Percentiles rank a stretch among this genome's conserved stretches.
Conservation (phyloP, 2,329 filamentous ascomycete genomes). For the Pseudofabraea citricarpa region DNA sequence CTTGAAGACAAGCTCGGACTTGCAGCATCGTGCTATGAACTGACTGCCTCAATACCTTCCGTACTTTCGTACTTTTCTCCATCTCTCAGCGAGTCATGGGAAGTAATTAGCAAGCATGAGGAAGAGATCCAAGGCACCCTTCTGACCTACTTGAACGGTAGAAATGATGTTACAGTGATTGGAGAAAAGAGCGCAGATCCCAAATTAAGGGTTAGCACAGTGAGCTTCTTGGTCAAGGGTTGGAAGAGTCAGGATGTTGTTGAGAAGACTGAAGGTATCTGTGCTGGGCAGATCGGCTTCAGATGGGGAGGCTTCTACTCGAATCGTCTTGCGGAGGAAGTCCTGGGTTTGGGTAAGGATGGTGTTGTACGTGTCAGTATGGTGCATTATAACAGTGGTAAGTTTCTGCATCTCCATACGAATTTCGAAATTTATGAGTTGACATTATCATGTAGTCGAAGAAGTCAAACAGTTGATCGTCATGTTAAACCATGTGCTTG, state of each 20-base stretch:
- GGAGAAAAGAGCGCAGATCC: constrained; percentile 48
- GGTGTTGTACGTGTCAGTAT: constrained; percentile 67
- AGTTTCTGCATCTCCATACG: no score
- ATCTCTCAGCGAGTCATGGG: constrained; percentile 38
- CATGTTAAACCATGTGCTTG: no score
- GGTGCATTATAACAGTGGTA: constrained; percentile 68
- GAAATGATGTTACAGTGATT: constrained; percentile 50
- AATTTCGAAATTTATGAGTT: no score
- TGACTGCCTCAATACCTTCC: constrained; percentile 55
- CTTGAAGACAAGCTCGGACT: constrained; percentile 65
- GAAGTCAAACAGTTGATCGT: no score
- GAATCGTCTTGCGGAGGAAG: constrained; percentile 53
- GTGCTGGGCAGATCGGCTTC: constrained; percentile 50
- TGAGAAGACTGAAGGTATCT: constrained; percentile 53
- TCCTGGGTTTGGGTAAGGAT: constrained; percentile 52
- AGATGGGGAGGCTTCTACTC: constrained; percentile 68
- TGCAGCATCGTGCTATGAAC: constrained; percentile 67
- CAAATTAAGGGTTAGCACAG: constrained; percentile 52
- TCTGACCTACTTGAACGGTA: constrained; percentile 51
- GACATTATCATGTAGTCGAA: no score
- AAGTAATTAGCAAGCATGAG: constrained; percentile 53
- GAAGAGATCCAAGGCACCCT: constrained; percentile 52
- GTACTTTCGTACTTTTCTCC: constrained; percentile 57
- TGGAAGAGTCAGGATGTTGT: constrained; percentile 53
- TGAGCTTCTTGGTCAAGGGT: constrained; percentile 61